phyloP scores from a whole-genome alignment of 495 filamentous ascomycete genomes.

The Opeltia flavorubescens region DNA sequence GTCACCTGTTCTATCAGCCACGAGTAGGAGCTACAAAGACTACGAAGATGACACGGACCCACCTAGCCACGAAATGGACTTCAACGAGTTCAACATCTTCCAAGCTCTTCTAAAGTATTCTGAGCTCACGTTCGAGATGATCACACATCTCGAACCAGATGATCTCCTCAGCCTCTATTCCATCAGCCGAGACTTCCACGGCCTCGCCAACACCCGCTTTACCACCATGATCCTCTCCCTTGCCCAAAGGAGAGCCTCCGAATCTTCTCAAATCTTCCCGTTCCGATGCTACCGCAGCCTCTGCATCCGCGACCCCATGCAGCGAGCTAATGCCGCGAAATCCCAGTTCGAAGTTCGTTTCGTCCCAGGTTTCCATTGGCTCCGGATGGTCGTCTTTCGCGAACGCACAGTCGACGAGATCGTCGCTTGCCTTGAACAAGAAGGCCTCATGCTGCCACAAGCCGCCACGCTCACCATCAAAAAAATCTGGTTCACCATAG shows the following conservation, averaged over 20 bases:
- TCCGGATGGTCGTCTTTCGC: conserved; percentile 37
- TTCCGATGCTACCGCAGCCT: conserved; percentile 34
- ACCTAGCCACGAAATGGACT: background rate
- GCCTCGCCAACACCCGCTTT: conserved; percentile 30
- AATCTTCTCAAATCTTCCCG: conserved; percentile 34
- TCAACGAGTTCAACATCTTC: conserved; percentile 33
- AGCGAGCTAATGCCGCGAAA: conserved; percentile 13
- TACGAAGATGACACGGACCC: background rate
- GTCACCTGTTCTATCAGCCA: background rate
- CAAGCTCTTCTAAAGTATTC: conserved; percentile 28
- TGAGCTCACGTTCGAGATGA: conserved; percentile 36
- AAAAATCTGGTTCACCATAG: conserved; percentile 56
- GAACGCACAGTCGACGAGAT: conserved; percentile 38
- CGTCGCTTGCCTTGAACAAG: conserved; percentile 31
- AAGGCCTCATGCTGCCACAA: conserved; percentile 37
- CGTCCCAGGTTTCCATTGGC: conserved; percentile 36
- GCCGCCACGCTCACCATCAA: conserved; percentile 29
- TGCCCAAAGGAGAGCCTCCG: conserved; percentile 26
- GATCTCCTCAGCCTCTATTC: conserved; percentile 43
- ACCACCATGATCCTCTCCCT: conserved; percentile 27
- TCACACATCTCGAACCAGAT: conserved; percentile 30
- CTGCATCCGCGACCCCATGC: conserved; percentile 34
- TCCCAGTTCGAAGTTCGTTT: conserved; percentile 12
- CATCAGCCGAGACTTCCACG: conserved; percentile 41
- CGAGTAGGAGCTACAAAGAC: background rate